Conservation (phyloP, 805 yeast genomes). For the Ogataea glucozyma region DNA sequence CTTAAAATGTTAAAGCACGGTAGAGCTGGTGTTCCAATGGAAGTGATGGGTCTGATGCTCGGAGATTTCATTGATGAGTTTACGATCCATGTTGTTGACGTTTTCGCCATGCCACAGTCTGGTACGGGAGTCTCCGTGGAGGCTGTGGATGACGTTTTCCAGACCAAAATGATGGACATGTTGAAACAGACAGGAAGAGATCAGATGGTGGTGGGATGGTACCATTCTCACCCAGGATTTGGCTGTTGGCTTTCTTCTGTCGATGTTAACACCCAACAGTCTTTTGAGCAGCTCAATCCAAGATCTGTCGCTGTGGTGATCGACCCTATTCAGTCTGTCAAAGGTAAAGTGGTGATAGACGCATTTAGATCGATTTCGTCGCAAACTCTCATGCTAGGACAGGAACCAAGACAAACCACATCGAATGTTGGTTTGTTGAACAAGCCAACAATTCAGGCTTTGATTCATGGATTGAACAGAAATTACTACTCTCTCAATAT, state of each 20-base stretch:
- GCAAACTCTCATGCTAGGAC: conserved; percentile 87
- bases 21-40: conserved; percentile 82
- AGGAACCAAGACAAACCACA: conserved; percentile 97
- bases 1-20: conserved; percentile 98
- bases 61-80: conserved; percentile 98
- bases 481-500: conserved; percentile 95
- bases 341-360: conserved; percentile 98
- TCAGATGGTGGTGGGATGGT: conserved; percentile 99
- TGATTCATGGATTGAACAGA: conserved; percentile 95
- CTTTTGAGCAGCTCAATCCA: conserved; percentile 92
- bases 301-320: conserved; percentile 98
- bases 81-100: conserved; percentile 96
- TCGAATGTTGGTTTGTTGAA: conserved; percentile 93
- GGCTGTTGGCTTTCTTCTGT: conserved; percentile 99
- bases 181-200: conserved; percentile 98
- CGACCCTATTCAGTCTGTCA: conserved; percentile 97
- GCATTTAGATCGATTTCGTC: conserved; percentile 95
- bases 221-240: conserved; percentile 98
- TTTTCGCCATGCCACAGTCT: conserved; percentile 97
- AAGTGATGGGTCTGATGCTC: conserved; percentile 94
- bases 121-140: conserved; percentile 99
- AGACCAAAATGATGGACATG: conserved; percentile 99
- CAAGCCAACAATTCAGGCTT: conserved; percentile 94
- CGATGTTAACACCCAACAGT: conserved; percentile 96
- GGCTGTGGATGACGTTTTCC: conserved; percentile 98